A percentile compares a stretch with the other conserved stretches of the same genome.
Evolutionary conservation across 352 stramenopile genomes (phyloP).

Genomic region (Phytophthora fragariae): DNA sequence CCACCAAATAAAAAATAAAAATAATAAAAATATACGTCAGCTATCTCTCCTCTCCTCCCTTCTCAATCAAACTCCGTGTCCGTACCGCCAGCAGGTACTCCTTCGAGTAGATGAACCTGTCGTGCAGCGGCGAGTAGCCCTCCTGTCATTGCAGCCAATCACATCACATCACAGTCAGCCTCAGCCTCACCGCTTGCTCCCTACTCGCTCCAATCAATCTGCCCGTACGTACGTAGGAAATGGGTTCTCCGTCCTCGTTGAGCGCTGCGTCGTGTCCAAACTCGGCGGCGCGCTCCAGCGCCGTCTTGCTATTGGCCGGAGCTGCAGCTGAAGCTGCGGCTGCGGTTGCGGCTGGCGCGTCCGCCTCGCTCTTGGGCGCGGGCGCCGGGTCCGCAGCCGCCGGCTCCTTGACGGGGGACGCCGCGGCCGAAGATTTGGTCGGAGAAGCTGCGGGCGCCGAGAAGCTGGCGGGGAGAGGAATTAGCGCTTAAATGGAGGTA

Average conservation of each 20-base stretch:
- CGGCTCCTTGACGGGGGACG: slow-evolving; percentile 30
- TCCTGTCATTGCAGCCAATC: slow-evolving; percentile 20
- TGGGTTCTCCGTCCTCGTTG: slow-evolving; percentile 36
- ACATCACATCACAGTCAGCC: background rate
- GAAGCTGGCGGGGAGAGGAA: slow-evolving; percentile 33
- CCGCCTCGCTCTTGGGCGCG: slow-evolving; percentile 15
- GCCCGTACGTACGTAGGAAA: slow-evolving; percentile 42
- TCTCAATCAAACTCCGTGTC: background rate
- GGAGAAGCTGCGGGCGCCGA: slow-evolving; percentile 33
- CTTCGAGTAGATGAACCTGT: slow-evolving; percentile 68
- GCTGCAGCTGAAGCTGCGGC: background rate
- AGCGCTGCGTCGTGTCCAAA: slow-evolving; percentile 27
- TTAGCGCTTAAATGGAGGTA: slow-evolving; percentile 3
- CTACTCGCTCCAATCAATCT: background rate
- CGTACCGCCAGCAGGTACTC: slow-evolving; percentile 65
- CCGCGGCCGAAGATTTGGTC: slow-evolving; percentile 4
- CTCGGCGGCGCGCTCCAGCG: slow-evolving; percentile 21
- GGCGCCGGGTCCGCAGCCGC: background rate
- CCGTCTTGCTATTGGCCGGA: slow-evolving; percentile 24
- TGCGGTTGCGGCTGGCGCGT: background rate
- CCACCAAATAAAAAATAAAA: background rate
- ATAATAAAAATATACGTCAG: background rate
- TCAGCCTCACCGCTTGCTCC: background rate
- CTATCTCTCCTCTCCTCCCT: background rate
- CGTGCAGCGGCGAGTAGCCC: slow-evolving; percentile 42